A percentile compares a stretch with the other conserved stretches of the same genome.
Evolutionary conservation across 1,139 yeast genomes (phyloP).

Genomic region (Nakaseomyces kungkrabaensis): DNA sequence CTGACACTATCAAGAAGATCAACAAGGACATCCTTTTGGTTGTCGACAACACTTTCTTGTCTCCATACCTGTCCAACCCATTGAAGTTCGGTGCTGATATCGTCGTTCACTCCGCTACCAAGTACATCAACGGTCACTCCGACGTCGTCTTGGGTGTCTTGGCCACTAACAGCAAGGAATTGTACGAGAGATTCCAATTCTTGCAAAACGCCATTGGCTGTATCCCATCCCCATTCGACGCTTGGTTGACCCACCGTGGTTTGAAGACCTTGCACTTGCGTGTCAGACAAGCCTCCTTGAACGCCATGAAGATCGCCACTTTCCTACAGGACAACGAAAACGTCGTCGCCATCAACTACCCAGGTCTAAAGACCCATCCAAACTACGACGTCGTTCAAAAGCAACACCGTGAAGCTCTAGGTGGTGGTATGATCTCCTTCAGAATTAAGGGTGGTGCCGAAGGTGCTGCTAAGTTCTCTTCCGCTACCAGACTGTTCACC

Average conservation of each 20-base stretch:
- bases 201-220: slow-evolving; percentile 86
- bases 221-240: slow-evolving; percentile 81
- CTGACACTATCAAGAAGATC: slow-evolving; percentile 39
- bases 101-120: slow-evolving; percentile 82
- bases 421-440: slow-evolving; percentile 90
- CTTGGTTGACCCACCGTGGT: slow-evolving; percentile 91
- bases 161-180: slow-evolving; percentile 53
- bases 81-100: slow-evolving; percentile 75
- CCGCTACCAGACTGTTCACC: slow-evolving; percentile 66
- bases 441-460: slow-evolving; percentile 74
- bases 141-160: slow-evolving; percentile 85
- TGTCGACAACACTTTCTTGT: slow-evolving; percentile 89
- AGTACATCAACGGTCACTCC: slow-evolving; percentile 86
- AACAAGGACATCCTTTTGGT: slow-evolving; percentile 50
- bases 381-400: slow-evolving; percentile 52
- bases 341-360: slow-evolving; percentile 67
- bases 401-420: slow-evolving; percentile 79
- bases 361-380: slow-evolving; percentile 63
- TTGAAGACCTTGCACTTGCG: slow-evolving; percentile 79
- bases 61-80: slow-evolving; percentile 88
- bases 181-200: slow-evolving; percentile 60
- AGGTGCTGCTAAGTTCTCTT: slow-evolving; percentile 67
- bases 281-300: slow-evolving; percentile 55
- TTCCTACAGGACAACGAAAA: slow-evolving; percentile 41
- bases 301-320: slow-evolving; percentile 67